These are phyloP conservation scores for Liriodendron chinense DNA, from an alignment of 164 flowering plant species.

Conservation along the genomic window DNA sequence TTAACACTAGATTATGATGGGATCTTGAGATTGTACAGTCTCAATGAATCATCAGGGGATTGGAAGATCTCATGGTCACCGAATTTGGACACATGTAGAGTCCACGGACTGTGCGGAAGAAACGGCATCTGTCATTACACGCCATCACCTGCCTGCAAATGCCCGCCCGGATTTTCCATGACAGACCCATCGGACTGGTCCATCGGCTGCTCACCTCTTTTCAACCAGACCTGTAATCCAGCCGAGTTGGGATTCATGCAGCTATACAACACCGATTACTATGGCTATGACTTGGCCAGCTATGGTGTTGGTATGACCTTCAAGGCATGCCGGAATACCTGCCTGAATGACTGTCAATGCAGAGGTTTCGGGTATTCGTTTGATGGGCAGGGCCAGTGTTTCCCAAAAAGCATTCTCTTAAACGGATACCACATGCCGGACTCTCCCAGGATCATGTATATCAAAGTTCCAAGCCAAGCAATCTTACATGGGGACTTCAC, in stretches of 20 bases:
- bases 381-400: conserved; percentile 5
- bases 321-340: conserved; percentile 5
- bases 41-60: background rate
- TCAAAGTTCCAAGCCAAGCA: conserved; percentile 8
- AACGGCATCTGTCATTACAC: conserved; percentile 3
- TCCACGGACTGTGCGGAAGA: conserved; percentile 12
- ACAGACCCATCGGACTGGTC: conserved; percentile 22
- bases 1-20: conserved; percentile 20
- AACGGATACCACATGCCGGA: conserved; percentile 5
- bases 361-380: conserved; percentile 2
- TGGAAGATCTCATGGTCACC: conserved; percentile 19
- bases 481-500: too few relatives aligned
- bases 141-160: background rate
- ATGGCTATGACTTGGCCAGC: background rate
- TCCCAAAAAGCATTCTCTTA: conserved; percentile 7
- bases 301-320: background rate
- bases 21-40: conserved; percentile 16
- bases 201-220: conserved; percentile 24
- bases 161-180: conserved; percentile 5
- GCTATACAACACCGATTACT: conserved; percentile 12
- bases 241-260: background rate
- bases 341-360: conserved; percentile 11
- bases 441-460: background rate
- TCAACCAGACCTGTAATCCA: background rate
- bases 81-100: background rate